Conservation (phyloP, 2,329 filamentous ascomycete genomes). For the Dactylonectria macrodidyma region DNA sequence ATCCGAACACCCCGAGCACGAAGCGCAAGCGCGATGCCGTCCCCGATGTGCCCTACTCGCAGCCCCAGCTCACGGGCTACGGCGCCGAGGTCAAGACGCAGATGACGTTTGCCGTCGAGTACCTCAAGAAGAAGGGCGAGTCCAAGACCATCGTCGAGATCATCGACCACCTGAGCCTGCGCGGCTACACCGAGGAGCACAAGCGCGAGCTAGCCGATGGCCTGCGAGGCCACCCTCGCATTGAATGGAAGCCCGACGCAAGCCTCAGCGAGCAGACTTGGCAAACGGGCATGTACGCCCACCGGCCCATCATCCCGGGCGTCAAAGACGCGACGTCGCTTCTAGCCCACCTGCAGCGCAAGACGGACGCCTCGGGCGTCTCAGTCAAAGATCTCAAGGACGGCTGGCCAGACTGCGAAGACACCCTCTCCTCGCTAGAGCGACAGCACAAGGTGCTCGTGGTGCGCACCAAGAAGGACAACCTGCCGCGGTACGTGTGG, state of each 20-base stretch:
- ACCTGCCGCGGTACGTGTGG: slow-evolving; percentile 89
- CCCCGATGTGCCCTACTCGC: slow-evolving; percentile 76
- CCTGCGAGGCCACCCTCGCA: slow-evolving; percentile 74
- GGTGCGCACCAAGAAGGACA: slow-evolving; percentile 92
- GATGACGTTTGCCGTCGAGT: slow-evolving; percentile 88
- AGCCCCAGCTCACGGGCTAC: slow-evolving; percentile 82
- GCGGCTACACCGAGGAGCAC: slow-evolving; percentile 71
- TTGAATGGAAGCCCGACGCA: slow-evolving; percentile 70
- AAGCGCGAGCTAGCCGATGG: slow-evolving; percentile 77
- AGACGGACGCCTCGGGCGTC: slow-evolving; percentile 85
- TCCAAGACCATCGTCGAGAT: slow-evolving; percentile 82
- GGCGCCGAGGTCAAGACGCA: slow-evolving; percentile 89
- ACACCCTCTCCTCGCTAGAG: slow-evolving; percentile 84
- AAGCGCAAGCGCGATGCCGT: slow-evolving; percentile 72
- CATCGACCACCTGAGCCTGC: slow-evolving; percentile 83
- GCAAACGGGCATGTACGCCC: slow-evolving; percentile 81
- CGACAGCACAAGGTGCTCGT: slow-evolving; percentile 85
- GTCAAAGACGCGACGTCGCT: slow-evolving; percentile 85
- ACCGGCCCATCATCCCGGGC: slow-evolving; percentile 84
- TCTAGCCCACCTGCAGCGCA: slow-evolving; percentile 84
- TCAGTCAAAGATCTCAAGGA: slow-evolving; percentile 94
- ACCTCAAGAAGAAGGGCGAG: slow-evolving; percentile 80
- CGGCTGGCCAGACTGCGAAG: slow-evolving; percentile 90
- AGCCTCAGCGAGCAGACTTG: slow-evolving; percentile 77
- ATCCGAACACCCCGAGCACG: slow-evolving; percentile 74